phyloP scores from a whole-genome alignment of 176 grass and related monocot species.

The Olyra latifolia region DNA sequence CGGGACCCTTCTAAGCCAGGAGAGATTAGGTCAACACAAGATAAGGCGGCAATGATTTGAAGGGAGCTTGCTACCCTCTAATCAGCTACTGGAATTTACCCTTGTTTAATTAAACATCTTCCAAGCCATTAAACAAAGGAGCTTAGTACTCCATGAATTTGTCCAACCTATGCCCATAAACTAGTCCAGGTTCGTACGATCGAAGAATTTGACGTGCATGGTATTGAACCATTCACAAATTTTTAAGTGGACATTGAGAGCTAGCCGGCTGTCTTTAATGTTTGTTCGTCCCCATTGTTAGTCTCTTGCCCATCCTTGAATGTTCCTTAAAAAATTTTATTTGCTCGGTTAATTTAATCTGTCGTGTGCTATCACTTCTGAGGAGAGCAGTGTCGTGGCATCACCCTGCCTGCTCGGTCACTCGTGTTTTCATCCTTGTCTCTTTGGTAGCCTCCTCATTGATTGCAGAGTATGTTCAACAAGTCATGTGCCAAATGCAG shows the following conservation, averaged over 20 bases:
- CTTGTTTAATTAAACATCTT: neutral
- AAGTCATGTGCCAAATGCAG: neutral
- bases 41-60: constrained; percentile 3
- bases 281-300: neutral
- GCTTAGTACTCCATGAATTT: neutral
- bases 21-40: neutral
- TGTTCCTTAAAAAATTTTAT: neutral
- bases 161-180: constrained; percentile 3
- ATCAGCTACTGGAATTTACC: neutral
- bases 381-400: neutral
- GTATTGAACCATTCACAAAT: neutral
- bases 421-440: neutral
- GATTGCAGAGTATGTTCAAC: neutral
- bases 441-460: neutral
- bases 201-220: constrained; percentile 29
- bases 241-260: constrained; percentile 34
- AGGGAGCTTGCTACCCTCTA: neutral
- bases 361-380: neutral
- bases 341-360: neutral
- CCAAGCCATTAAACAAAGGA: neutral
- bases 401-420: neutral
- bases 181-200: constrained; percentile 1
- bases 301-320: neutral
- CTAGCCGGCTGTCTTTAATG: constrained; percentile 2
- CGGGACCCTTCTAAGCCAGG: neutral